phyloP scores from a whole-genome alignment of 768 basidiomycete genomes.

The Mycena amicta region DNA sequence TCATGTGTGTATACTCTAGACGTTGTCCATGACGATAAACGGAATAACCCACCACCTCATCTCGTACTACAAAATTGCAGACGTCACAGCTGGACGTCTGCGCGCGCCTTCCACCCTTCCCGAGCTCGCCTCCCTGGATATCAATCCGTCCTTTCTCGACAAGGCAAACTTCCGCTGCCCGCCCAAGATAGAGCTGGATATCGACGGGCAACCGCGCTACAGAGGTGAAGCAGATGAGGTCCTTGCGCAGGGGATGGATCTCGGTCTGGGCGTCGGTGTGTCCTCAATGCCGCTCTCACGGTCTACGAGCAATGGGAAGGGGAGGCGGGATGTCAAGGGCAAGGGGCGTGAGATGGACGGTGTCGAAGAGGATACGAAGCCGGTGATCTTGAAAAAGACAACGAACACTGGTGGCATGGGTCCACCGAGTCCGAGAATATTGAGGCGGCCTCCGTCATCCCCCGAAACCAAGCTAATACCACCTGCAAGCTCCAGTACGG shows the following conservation, averaged over 20 bases:
- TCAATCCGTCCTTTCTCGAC: conserved; percentile 85
- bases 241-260: conserved; percentile 10
- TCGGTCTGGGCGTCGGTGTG: conserved; percentile 2
- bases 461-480: not conserved
- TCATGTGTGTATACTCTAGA: too few species aligned
- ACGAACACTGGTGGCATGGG: too few species aligned
- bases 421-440: too few species aligned
- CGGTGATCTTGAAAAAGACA: too few species aligned
- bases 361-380: not conserved
- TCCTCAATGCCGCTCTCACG: not conserved
- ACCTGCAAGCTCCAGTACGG: not conserved
- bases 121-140: conserved; percentile 84
- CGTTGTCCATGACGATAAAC: conserved; percentile 85
- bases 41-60: conserved; percentile 91
- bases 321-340: not conserved
- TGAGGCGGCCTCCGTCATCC: not conserved
- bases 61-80: conserved; percentile 92
- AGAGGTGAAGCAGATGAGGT: conserved; percentile 79
- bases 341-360: not conserved
- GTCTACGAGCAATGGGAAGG: not conserved
- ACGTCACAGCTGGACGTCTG: conserved; percentile 86
- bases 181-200: conserved; percentile 56
- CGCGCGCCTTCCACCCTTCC: conserved; percentile 86
- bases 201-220: conserved; percentile 82
- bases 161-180: conserved; percentile 82